Percentiles rank a stretch among this genome's conserved stretches.
Conservation (phyloP, 23 red algal genomes). For the Cyanidioschyzon merolae region DNA sequence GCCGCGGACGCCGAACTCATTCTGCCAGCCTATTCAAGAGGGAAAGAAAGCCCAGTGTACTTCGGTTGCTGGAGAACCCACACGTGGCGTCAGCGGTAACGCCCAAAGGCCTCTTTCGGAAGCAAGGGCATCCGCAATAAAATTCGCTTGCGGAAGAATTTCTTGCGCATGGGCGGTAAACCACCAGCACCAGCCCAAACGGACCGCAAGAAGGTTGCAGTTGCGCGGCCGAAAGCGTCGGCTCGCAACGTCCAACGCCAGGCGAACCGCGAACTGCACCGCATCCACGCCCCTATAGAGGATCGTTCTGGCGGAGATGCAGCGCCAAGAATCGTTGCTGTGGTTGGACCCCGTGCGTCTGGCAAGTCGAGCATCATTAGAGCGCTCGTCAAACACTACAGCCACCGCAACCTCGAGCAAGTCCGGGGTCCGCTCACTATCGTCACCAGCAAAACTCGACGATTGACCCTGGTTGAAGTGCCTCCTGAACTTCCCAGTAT, state of each 20-base stretch:
- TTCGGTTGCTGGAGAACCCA: too few species aligned
- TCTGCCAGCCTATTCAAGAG: too few species aligned
- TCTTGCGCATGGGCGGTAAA: too few species aligned
- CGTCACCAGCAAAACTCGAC: constrained; percentile 38
- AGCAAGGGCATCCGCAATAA: too few species aligned
- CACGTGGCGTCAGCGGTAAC: too few species aligned
- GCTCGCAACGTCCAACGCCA: not conserved
- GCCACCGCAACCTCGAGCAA: constrained; percentile 35
- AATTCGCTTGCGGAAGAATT: too few species aligned
- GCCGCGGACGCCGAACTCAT: too few species aligned
- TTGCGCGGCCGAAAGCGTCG: not conserved
- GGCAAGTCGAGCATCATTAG: constrained; percentile 89
- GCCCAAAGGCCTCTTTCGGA: too few species aligned
- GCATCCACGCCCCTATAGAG: not conserved
- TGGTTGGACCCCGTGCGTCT: constrained; percentile 60
- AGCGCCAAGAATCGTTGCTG: constrained; percentile 64
- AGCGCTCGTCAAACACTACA: constrained; percentile 75
- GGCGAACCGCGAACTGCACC: constrained; percentile 14
- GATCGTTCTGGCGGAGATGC: constrained; percentile 19
- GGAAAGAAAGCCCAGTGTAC: too few species aligned
- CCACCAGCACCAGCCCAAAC: too few species aligned
- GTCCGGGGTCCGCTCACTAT: constrained; percentile 79
- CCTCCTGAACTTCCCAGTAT: constrained; percentile 52
- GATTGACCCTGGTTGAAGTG: constrained; percentile 86
- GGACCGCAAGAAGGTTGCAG: constrained; percentile 12